A percentile compares a stretch with the other conserved stretches of the same genome.
These are phyloP conservation scores for Choanephora cucurbitarum DNA, from an alignment of 371 early-diverging fungal species.

Conservation along the genomic window DNA sequence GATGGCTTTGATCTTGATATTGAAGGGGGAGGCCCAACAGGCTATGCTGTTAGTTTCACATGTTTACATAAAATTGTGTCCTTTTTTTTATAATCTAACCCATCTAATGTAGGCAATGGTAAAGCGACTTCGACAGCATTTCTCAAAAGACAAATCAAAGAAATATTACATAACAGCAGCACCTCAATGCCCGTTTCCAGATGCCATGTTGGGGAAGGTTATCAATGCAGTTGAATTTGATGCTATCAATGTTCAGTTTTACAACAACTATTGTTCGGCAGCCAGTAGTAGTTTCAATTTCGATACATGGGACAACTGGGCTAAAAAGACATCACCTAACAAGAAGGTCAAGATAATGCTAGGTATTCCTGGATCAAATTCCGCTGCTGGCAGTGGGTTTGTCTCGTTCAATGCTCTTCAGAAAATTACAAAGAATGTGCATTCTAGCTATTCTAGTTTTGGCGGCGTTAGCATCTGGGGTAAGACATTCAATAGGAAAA, in stretches of 20 bases:
- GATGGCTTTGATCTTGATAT: conserved; percentile 79
- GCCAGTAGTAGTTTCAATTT: conserved; percentile 62
- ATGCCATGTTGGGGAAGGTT: conserved; percentile 45
- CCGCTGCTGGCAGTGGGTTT: conserved; percentile 69
- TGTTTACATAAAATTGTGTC: not conserved
- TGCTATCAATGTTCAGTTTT: conserved; percentile 73
- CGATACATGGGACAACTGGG: conserved; percentile 62
- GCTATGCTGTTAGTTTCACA: conserved; percentile 45
- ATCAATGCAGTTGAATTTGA: conserved; percentile 54
- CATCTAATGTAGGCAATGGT: conserved; percentile 17
- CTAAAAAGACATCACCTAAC: conserved; percentile 53
- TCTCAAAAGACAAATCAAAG: conserved; percentile 27
- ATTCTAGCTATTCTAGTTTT: conserved; percentile 48
- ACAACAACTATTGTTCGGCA: conserved; percentile 70
- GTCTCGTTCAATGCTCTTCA: conserved; percentile 34
- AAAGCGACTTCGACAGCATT: conserved; percentile 48
- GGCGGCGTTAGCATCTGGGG: conserved; percentile 75
- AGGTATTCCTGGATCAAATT: conserved; percentile 62
- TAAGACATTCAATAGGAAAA: conserved; percentile 11
- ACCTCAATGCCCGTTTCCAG: conserved; percentile 77
- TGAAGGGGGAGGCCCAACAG: conserved; percentile 58
- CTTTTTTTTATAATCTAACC: not conserved
- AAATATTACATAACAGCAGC: conserved; percentile 60
- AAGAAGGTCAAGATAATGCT: conserved; percentile 62
- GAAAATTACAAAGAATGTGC: conserved; percentile 34